A percentile compares a stretch with the other conserved stretches of the same genome.
Evolutionary conservation across 495 filamentous ascomycete species (phyloP).

Genomic region (Hypomontagnella submonticulosa): DNA sequence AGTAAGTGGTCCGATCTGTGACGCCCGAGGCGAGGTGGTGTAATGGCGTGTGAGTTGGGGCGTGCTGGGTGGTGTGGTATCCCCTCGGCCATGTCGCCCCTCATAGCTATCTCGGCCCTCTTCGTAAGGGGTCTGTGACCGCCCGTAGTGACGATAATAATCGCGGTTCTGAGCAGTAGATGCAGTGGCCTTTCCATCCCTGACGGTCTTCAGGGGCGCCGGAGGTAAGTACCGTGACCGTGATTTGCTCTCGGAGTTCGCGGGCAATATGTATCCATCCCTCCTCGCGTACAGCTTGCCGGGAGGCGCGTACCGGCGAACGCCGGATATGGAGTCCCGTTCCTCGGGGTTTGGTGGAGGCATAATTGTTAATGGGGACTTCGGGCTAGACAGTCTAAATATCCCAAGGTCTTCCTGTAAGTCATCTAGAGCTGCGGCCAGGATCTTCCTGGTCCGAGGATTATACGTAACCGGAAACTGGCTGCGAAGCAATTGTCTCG

Average conservation of each 20-base stretch:
- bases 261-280: background rate
- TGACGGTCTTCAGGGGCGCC: background rate
- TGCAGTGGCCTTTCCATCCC: background rate
- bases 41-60: background rate
- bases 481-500: constrained; percentile 78
- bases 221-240: constrained; percentile 3
- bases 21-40: constrained; percentile 1
- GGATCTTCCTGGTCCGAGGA: constrained; percentile 38
- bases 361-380: constrained; percentile 9
- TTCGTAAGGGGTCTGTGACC: too few relatives aligned
- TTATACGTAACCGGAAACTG: constrained; percentile 68
- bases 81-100: background rate
- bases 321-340: background rate
- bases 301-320: constrained; percentile 4
- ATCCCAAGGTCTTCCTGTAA: constrained; percentile 43
- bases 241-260: background rate
- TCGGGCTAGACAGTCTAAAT: constrained; percentile 5
- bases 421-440: constrained; percentile 44
- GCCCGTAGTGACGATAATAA: background rate
- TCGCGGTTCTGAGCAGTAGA: background rate
- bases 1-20: background rate
- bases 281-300: constrained; percentile 7
- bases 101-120: background rate
- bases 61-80: too few relatives aligned
- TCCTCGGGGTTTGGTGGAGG: constrained; percentile 1